phyloP scores from a whole-genome alignment of 2,329 filamentous ascomycete species.

The Orbilia brochopaga region DNA sequence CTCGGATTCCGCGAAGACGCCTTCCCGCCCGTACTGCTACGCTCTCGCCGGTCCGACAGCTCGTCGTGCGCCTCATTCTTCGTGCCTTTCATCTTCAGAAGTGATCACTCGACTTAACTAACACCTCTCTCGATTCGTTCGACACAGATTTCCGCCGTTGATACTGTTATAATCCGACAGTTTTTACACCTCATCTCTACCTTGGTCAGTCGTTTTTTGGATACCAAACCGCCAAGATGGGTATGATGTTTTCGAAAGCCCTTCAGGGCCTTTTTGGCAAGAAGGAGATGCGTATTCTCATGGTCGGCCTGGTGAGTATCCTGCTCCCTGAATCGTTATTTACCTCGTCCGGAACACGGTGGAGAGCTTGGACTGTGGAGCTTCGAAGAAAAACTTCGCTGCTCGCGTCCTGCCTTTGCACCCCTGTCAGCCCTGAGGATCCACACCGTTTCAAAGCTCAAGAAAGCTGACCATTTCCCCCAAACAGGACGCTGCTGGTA shows the following conservation, averaged over 20 bases:
- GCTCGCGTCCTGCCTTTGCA: not conserved
- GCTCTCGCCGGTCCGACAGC: not conserved
- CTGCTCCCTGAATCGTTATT: slow-evolving; percentile 2
- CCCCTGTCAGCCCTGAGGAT: not conserved
- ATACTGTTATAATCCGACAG: slow-evolving; percentile 9
- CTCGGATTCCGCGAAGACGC: not conserved
- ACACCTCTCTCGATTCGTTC: slow-evolving; percentile 5
- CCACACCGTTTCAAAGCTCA: not conserved
- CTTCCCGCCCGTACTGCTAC: not conserved
- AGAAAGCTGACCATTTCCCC: slow-evolving; percentile 2
- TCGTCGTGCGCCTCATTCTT: not conserved
- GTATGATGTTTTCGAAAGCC: slow-evolving; percentile 95
- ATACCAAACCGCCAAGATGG: slow-evolving; percentile 72
- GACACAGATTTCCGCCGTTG: slow-evolving; percentile 15
- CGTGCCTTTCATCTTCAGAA: slow-evolving; percentile 6
- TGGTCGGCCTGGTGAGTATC: slow-evolving; percentile 78
- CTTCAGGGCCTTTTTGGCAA: slow-evolving; percentile 97
- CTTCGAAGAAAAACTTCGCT: not conserved
- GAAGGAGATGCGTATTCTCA: slow-evolving; percentile 99
- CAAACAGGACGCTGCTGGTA: slow-evolving; percentile 83
- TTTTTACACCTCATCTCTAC: not conserved
- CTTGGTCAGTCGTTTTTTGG: slow-evolving; percentile 54
- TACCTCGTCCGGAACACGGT: slow-evolving; percentile 1
- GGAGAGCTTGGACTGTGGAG: slow-evolving; percentile 2
- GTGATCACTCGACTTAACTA: slow-evolving; percentile 46